Evolutionary conservation across 1,284 basidiomycete genomes (phyloP).

Genomic region (Flammula alnicola): DNA sequence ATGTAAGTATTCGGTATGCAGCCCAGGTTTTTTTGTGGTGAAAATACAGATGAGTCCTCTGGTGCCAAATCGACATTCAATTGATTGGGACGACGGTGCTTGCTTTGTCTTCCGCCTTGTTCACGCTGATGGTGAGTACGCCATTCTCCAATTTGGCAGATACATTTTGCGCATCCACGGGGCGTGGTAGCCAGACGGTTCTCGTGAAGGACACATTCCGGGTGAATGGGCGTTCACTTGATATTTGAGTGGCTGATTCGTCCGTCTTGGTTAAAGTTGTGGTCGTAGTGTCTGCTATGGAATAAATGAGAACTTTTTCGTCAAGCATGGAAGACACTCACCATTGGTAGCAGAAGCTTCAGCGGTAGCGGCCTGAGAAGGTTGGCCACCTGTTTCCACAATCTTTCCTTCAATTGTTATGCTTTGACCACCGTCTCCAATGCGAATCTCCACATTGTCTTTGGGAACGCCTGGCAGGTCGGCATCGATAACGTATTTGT

Average conservation of each 20-base stretch:
- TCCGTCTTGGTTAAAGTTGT: slow-evolving; percentile 37
- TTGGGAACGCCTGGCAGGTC: slow-evolving; percentile 81
- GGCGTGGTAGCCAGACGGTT: slow-evolving; percentile 71
- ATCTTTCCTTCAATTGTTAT: slow-evolving; percentile 74
- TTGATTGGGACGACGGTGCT: slow-evolving; percentile 45
- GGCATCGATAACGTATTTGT: slow-evolving; percentile 71
- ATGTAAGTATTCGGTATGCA: too few species aligned
- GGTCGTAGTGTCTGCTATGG: slow-evolving; percentile 2
- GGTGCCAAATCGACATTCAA: too few species aligned
- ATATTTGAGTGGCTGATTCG: slow-evolving; percentile 49
- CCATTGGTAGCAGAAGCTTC: slow-evolving; percentile 20
- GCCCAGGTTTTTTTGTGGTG: neutral
- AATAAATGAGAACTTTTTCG: neutral
- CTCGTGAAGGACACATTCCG: slow-evolving; percentile 62
- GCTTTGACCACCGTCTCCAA: slow-evolving; percentile 71
- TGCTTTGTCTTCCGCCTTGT: slow-evolving; percentile 62
- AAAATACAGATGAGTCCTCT: neutral
- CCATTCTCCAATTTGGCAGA: slow-evolving; percentile 71
- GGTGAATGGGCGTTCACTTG: slow-evolving; percentile 62
- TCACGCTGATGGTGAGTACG: slow-evolving; percentile 65
- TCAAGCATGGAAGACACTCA: neutral
- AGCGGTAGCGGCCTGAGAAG: too few species aligned
- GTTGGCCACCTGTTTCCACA: slow-evolving; percentile 34
- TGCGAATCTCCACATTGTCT: slow-evolving; percentile 72
- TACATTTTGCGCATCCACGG: slow-evolving; percentile 62